These are phyloP conservation scores for Trypanosoma boissoni DNA, from an alignment of 208 protist species.

Conservation along the genomic window DNA sequence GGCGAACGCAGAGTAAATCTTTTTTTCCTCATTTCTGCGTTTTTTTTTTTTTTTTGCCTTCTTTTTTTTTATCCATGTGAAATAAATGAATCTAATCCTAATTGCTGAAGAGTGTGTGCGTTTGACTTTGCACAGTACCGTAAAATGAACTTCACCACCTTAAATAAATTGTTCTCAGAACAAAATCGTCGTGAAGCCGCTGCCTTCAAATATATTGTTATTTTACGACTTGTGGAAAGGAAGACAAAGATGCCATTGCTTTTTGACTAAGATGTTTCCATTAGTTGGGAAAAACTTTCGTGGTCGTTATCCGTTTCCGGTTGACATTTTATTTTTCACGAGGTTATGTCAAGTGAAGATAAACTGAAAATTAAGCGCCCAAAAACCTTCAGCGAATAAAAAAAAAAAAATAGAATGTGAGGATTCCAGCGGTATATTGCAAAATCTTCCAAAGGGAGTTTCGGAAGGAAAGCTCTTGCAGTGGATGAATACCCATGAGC, in stretches of 20 bases:
- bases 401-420: conserved; percentile 33
- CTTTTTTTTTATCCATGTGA: too few relatives aligned
- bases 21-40: too few relatives aligned
- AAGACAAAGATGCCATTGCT: conserved; percentile 6
- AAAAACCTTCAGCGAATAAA: conserved; percentile 26
- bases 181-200: too few relatives aligned
- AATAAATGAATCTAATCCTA: too few relatives aligned
- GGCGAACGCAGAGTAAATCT: too few relatives aligned
- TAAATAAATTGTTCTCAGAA: too few relatives aligned
- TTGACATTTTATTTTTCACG: conserved; percentile 59
- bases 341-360: conserved; percentile 18
- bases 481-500: conserved; percentile 19
- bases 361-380: conserved; percentile 14
- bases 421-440: conserved; percentile 21
- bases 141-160: too few relatives aligned
- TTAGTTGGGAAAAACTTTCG: conserved; percentile 34
- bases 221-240: too few relatives aligned
- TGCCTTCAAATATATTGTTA: too few relatives aligned
- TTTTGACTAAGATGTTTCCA: conserved; percentile 27
- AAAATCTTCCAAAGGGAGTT: conserved; percentile 16
- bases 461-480: conserved; percentile 17
- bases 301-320: conserved; percentile 32
- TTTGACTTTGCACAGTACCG: too few relatives aligned
- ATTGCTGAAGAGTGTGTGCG: too few relatives aligned
- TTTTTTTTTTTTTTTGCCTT: too few relatives aligned